Conservation (phyloP, 148 eudicot genomes). For the Limonium bicolor region DNA sequence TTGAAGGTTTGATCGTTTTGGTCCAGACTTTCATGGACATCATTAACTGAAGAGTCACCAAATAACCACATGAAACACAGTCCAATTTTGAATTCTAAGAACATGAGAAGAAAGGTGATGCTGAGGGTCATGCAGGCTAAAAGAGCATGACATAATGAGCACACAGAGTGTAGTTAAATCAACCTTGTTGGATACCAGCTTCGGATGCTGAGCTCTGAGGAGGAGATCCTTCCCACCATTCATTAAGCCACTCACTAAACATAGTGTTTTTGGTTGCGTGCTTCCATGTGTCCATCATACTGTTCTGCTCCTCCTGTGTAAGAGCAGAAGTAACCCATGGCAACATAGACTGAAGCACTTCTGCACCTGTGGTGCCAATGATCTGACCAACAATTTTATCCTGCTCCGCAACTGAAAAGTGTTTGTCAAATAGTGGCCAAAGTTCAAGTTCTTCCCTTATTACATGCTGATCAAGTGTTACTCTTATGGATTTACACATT, state of each 20-base stretch:
- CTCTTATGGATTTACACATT: slow-evolving; percentile 94
- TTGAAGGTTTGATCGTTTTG: slow-evolving; percentile 64
- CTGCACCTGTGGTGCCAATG: slow-evolving; percentile 97
- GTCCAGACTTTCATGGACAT: slow-evolving; percentile 40
- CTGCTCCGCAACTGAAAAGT: slow-evolving; percentile 88
- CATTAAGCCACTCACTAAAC: slow-evolving; percentile 96
- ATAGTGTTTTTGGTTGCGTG: slow-evolving; percentile 93
- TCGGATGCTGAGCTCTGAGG: slow-evolving; percentile 38
- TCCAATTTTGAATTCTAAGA: neutral
- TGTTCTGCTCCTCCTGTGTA: slow-evolving; percentile 89
- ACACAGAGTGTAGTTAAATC: neutral
- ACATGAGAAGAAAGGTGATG: neutral
- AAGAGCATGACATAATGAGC: neutral
- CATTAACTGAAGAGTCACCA: slow-evolving; percentile 27
- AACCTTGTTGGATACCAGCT: slow-evolving; percentile 1
- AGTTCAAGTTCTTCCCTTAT: slow-evolving; percentile 87
- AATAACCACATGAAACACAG: neutral
- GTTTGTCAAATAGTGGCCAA: slow-evolving; percentile 87
- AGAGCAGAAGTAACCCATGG: slow-evolving; percentile 98
- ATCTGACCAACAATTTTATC: slow-evolving; percentile 90
- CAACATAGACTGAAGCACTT: slow-evolving; percentile 93
- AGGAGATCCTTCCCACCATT: slow-evolving; percentile 83
- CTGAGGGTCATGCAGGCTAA: too few species aligned
- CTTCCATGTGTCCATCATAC: slow-evolving; percentile 95
- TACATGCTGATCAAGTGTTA: slow-evolving; percentile 85